phyloP scores from a whole-genome alignment of 306 rosid genomes.

The Inga oerstediana region DNA sequence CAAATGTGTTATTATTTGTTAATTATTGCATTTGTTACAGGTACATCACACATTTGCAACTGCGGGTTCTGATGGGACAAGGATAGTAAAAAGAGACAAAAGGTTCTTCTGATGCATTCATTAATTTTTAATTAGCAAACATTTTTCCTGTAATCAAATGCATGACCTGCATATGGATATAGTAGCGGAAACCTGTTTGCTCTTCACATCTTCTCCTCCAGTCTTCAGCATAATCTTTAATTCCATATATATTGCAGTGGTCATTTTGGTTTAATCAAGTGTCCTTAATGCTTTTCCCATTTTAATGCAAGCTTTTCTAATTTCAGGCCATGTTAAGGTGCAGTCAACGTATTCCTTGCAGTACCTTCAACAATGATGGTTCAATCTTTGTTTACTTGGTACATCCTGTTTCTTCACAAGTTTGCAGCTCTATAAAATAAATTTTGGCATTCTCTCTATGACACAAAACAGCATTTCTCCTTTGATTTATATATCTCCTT shows the following conservation, averaged over 20 bases:
- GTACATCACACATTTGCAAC: constrained; percentile 95
- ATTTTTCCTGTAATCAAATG: neutral
- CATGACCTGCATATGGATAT: neutral
- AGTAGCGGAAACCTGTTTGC: neutral
- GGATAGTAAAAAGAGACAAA: constrained; percentile 93
- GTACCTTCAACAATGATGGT: constrained; percentile 36
- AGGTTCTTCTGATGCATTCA: constrained; percentile 44
- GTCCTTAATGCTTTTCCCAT: neutral
- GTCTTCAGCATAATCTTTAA: neutral
- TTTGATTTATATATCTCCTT: too few relatives aligned
- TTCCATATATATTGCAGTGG: neutral
- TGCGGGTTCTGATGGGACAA: constrained; percentile 96
- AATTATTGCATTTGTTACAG: constrained; percentile 41
- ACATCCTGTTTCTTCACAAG: too few relatives aligned
- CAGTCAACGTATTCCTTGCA: constrained; percentile 86
- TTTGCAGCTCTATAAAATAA: too few relatives aligned
- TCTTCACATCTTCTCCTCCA: neutral
- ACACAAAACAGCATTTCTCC: too few relatives aligned
- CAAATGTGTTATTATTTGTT: neutral
- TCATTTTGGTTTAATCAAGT: neutral
- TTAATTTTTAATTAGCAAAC: neutral
- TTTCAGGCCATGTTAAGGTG: constrained; percentile 87
- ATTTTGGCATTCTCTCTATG: too few relatives aligned
- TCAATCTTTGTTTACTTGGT: too few relatives aligned
- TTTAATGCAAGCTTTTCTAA: neutral